A percentile compares a stretch with the other conserved stretches of the same genome.
These are phyloP conservation scores for Blastobotrys arbuscula DNA, from an alignment of 1,139 yeast genomes.

Conservation along the genomic window DNA sequence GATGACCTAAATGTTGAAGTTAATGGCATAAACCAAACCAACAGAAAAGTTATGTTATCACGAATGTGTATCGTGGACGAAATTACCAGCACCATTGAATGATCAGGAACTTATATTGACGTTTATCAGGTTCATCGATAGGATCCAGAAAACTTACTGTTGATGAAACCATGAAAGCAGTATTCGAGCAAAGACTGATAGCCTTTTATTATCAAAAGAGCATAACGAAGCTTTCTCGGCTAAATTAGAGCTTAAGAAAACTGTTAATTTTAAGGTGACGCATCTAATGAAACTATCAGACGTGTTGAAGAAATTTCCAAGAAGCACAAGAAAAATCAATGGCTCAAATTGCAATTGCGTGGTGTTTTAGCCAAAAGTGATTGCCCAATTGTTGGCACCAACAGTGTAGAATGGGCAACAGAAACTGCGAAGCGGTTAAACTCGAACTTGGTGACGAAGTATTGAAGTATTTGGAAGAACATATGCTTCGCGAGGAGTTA, in stretches of 20 bases:
- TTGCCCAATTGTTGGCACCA: slow-evolving; percentile 54
- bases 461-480: slow-evolving; percentile 44
- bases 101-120: slow-evolving; percentile 70
- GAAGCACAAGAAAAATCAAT: slow-evolving; percentile 43
- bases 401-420: slow-evolving; percentile 45
- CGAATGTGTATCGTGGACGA: slow-evolving; percentile 50
- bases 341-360: too few species aligned
- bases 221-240: slow-evolving; percentile 48
- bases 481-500: slow-evolving; percentile 26
- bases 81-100: slow-evolving; percentile 42
- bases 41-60: slow-evolving; percentile 40
- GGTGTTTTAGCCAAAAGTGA: slow-evolving; percentile 46
- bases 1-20: slow-evolving; percentile 30
- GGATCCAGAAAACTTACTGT: slow-evolving; percentile 41
- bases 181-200: background rate
- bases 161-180: slow-evolving; percentile 46
- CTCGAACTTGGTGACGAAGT: slow-evolving; percentile 45
- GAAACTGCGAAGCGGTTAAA: slow-evolving; percentile 44
- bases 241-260: background rate
- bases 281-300: slow-evolving; percentile 35
- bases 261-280: background rate
- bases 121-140: slow-evolving; percentile 67
- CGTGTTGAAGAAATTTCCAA: slow-evolving; percentile 51
- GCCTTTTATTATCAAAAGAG: background rate
- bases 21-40: slow-evolving; percentile 36